These are phyloP conservation scores for Metarhizium humberi DNA, from an alignment of 2,329 filamentous ascomycete species.

Conservation along the genomic window DNA sequence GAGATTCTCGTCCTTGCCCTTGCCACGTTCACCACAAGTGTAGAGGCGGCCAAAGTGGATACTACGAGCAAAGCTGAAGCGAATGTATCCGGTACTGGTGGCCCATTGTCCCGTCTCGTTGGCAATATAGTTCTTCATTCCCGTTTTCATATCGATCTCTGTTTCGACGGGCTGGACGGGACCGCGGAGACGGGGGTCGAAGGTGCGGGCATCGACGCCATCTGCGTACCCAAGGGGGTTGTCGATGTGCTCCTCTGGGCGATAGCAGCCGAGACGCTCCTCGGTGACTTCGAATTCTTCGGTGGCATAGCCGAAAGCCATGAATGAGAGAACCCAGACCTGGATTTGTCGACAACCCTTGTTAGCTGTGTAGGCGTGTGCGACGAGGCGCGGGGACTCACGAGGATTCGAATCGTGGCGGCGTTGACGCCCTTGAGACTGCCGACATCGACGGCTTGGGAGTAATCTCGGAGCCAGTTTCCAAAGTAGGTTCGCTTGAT, in stretches of 20 bases:
- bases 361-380: not conserved
- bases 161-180: slow-evolving; percentile 65
- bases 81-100: slow-evolving; percentile 78
- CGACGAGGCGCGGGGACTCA: slow-evolving; percentile 16
- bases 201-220: slow-evolving; percentile 72
- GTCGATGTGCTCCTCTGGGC: slow-evolving; percentile 65
- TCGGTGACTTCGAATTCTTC: slow-evolving; percentile 77
- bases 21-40: slow-evolving; percentile 50
- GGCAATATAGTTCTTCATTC: slow-evolving; percentile 99
- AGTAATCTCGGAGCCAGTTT: slow-evolving; percentile 82
- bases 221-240: slow-evolving; percentile 84
- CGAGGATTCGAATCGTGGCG: slow-evolving; percentile 67
- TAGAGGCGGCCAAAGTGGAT: slow-evolving; percentile 74
- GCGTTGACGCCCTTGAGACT: slow-evolving; percentile 71
- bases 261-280: slow-evolving; percentile 70
- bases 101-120: slow-evolving; percentile 84
- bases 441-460: slow-evolving; percentile 72
- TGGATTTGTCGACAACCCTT: slow-evolving; percentile 11
- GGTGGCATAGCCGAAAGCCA: slow-evolving; percentile 78
- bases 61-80: slow-evolving; percentile 62
- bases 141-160: slow-evolving; percentile 64
- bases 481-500: slow-evolving; percentile 75
- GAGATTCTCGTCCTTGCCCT: slow-evolving; percentile 65
- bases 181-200: slow-evolving; percentile 70
- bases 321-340: slow-evolving; percentile 73